phyloP scores from a whole-genome alignment of 495 filamentous ascomycete species.

The Hypoxylon fuscum region DNA sequence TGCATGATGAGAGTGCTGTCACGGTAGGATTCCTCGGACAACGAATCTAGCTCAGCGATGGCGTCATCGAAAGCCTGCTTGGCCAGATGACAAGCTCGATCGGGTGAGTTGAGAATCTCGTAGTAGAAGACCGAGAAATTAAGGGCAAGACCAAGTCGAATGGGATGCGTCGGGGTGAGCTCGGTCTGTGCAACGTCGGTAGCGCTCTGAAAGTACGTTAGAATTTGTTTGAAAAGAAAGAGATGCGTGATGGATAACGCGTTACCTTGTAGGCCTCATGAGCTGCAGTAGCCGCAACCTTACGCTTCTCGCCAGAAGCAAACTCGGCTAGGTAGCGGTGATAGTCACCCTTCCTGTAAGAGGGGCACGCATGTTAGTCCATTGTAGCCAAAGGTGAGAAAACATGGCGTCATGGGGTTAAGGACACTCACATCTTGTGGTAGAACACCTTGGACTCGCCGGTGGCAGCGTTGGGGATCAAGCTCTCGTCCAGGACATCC shows the following conservation, averaged over 20 bases:
- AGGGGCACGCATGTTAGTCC: slow-evolving; percentile 19
- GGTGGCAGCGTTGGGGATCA: slow-evolving; percentile 97
- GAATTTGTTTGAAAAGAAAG: slow-evolving; percentile 16
- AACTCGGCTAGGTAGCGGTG: slow-evolving; percentile 99
- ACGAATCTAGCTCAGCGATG: slow-evolving; percentile 97
- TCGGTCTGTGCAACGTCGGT: slow-evolving; percentile 98
- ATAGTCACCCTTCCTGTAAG: slow-evolving; percentile 97
- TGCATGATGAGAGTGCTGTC: slow-evolving; percentile 99
- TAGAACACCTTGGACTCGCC: slow-evolving; percentile 99
- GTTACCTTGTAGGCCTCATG: slow-evolving; percentile 99
- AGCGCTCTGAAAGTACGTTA: slow-evolving; percentile 70
- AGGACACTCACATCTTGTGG: slow-evolving; percentile 93
- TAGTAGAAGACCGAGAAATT: slow-evolving; percentile 99
- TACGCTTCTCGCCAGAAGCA: slow-evolving; percentile 98
- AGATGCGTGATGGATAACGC: slow-evolving; percentile 8
- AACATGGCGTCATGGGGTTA: background rate
- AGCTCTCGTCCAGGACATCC: slow-evolving; percentile 90
- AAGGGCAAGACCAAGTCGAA: slow-evolving; percentile 95
- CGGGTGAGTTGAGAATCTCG: slow-evolving; percentile 98
- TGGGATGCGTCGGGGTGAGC: slow-evolving; percentile 97
- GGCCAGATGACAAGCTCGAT: slow-evolving; percentile 97
- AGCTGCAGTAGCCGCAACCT: slow-evolving; percentile 92
- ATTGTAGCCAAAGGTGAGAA: slow-evolving; percentile 24
- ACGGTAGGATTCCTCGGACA: slow-evolving; percentile 99
- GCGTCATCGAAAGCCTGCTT: slow-evolving; percentile 99